phyloP scores from a whole-genome alignment of 306 rosid genomes.

The Astragalus membranaceus region DNA sequence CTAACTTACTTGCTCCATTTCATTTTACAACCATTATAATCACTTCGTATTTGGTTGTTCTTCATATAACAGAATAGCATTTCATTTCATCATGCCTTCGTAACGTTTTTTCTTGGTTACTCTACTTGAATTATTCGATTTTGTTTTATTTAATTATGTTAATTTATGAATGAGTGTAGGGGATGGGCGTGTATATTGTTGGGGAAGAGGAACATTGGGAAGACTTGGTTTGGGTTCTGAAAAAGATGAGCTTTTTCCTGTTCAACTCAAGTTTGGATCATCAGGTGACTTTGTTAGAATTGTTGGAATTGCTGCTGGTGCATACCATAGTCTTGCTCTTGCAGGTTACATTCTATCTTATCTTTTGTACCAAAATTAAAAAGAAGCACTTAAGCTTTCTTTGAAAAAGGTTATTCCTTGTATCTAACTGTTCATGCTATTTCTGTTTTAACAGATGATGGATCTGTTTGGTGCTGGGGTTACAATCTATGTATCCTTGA shows the following conservation, averaged over 20 bases:
- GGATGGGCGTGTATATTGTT: slow-evolving; percentile 70
- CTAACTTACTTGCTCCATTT: not conserved
- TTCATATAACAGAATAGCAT: no score
- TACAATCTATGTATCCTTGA: slow-evolving; percentile 87
- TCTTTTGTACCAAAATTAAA: no score
- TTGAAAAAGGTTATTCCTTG: not conserved
- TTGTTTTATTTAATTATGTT: no score
- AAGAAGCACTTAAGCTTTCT: no score
- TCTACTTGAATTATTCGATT: no score
- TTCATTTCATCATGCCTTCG: no score
- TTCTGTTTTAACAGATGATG: slow-evolving; percentile 62
- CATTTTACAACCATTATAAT: no score
- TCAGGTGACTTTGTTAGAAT: slow-evolving; percentile 28
- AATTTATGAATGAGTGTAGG: slow-evolving; percentile 26
- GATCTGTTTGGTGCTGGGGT: slow-evolving; percentile 97
- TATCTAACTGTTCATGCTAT: slow-evolving; percentile 16
- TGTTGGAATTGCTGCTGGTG: slow-evolving; percentile 76
- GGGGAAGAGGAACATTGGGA: slow-evolving; percentile 95
- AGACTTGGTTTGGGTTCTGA: slow-evolving; percentile 69
- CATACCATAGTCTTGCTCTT: slow-evolving; percentile 88
- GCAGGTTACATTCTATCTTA: no score
- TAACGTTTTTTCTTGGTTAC: no score
- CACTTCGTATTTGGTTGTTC: no score
- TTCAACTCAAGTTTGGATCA: slow-evolving; percentile 43
- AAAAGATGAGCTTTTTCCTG: slow-evolving; percentile 53